Conservation (phyloP, 139 green algal species). For the Klebsormidium nitens region DNA sequence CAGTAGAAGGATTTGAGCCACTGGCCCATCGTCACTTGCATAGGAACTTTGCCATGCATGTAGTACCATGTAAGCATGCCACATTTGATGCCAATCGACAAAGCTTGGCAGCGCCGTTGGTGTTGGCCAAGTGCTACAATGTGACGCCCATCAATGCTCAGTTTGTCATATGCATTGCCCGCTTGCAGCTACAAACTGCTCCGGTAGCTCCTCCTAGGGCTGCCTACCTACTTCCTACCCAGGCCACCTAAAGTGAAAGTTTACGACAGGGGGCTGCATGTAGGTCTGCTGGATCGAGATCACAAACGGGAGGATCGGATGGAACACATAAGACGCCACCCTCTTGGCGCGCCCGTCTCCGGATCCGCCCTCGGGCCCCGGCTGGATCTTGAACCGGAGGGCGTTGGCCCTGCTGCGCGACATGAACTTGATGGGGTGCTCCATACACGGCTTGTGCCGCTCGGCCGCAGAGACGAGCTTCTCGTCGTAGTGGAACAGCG, state of each 20-base stretch:
- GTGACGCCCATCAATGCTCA: too few relatives aligned
- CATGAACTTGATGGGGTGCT: slow-evolving; percentile 50
- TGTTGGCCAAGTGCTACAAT: too few relatives aligned
- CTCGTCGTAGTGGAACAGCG: slow-evolving; percentile 46
- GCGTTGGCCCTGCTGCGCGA: slow-evolving; percentile 31
- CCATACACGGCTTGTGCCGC: slow-evolving; percentile 40
- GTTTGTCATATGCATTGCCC: too few relatives aligned
- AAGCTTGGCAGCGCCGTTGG: too few relatives aligned
- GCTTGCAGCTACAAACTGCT: too few relatives aligned
- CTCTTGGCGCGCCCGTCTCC: slow-evolving; percentile 34
- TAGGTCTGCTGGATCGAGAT: slow-evolving; percentile 41
- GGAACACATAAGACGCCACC: slow-evolving; percentile 44
- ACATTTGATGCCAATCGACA: too few relatives aligned
- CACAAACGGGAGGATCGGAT: slow-evolving; percentile 42
- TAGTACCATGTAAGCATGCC: too few relatives aligned
- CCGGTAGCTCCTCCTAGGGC: too few relatives aligned
- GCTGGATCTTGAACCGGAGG: slow-evolving; percentile 41
- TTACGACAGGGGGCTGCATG: slow-evolving; percentile 39
- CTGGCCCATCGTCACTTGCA: too few relatives aligned
- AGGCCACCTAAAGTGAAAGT: slow-evolving; percentile 45
- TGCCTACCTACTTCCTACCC: too few relatives aligned
- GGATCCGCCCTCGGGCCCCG: slow-evolving; percentile 13
- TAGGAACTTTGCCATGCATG: too few relatives aligned
- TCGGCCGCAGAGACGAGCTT: slow-evolving; percentile 44
- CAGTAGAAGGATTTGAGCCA: too few relatives aligned